A percentile compares a stretch with the other conserved stretches of the same genome.
These are phyloP conservation scores for Lactarius pseudohatsudake DNA, from an alignment of 768 basidiomycete genomes.

Conservation along the genomic window DNA sequence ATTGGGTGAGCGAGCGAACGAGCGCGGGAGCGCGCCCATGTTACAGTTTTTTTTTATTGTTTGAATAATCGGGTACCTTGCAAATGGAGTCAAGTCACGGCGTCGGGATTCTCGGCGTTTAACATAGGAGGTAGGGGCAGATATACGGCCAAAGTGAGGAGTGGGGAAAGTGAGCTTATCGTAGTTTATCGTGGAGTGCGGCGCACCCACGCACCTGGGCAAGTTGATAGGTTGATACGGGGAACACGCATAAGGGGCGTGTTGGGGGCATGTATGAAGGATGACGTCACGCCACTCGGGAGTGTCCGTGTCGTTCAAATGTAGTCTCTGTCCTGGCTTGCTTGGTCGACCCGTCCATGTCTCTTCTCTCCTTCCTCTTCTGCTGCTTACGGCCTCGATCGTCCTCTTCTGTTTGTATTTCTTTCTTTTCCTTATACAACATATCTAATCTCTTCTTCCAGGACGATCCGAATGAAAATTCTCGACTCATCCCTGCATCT, in stretches of 20 bases:
- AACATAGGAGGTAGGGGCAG: neutral
- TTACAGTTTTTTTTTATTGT: neutral
- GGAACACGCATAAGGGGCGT: neutral
- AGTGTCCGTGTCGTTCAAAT: neutral
- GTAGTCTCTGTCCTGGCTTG: no score
- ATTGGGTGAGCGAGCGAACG: no score
- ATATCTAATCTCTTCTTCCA: neutral
- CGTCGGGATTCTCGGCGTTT: neutral
- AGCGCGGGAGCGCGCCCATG: neutral
- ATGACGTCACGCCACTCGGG: neutral
- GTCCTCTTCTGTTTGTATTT: slow-evolving; percentile 1
- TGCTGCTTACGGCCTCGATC: slow-evolving; percentile 31
- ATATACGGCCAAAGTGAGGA: neutral
- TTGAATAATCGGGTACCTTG: neutral
- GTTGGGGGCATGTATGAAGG: neutral
- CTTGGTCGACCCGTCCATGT: slow-evolving; percentile 26
- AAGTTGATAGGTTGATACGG: neutral
- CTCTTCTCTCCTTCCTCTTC: slow-evolving; percentile 30
- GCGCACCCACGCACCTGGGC: neutral
- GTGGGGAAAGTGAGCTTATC: neutral
- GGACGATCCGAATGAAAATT: slow-evolving; percentile 36
- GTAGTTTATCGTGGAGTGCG: neutral
- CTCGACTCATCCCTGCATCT: slow-evolving; percentile 36
- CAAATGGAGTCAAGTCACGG: neutral
- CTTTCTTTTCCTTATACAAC: neutral